Evolutionary conservation across 148 eudicot species (phyloP), one percentile per base, ranked within the genome.

Genomic region (Amaranthus palmeri): DNA sequence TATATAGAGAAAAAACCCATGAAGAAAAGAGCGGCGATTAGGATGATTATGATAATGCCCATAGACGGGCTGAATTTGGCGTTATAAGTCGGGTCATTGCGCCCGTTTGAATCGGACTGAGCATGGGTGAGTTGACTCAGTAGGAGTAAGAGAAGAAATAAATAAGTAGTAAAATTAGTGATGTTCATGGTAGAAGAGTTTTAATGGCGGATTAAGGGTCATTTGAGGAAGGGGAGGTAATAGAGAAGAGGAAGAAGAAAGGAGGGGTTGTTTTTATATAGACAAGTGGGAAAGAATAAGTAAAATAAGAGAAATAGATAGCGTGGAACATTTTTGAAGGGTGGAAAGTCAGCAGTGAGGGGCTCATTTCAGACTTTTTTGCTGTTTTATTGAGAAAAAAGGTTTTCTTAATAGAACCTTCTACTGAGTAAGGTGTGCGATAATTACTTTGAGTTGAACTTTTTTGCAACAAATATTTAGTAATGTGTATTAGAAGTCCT

Each of bases 1-100:
- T 85, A 88, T 12, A 90, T 83, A 9, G 88, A 83, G 84, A 90
- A 88, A 72, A 88, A 85, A 3, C 85, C 91, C 83, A 86, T 85
- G 75, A 88, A 75, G 72, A 88, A 88, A 5, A 90, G 84, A 0
- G 96, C 87, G 0, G 85, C 83, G 0, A 88, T 63, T 0, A 90
- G 77, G 36, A 84, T 80, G 8, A 81, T 80, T 25, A 90, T 80
- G 63, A 90, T 81, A 0, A 84, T 69, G 3, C 88, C 89, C 79
- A 88, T 78, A 0, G 96, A 76, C 0, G 96, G 85, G 74, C 71
- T 85, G 84, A 90, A 81, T 8, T 65, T 71, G 2, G 41, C 18
- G 71, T 36, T 64, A 57, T 4, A 7, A 5, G 11, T 2, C 48
- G 53, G 69, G 52, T 44, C 63, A 44, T 15, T n/a, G 9, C 47